Conservation (phyloP, 192 early-diverging fungal genomes). For the Kappamyces sp. region DNA sequence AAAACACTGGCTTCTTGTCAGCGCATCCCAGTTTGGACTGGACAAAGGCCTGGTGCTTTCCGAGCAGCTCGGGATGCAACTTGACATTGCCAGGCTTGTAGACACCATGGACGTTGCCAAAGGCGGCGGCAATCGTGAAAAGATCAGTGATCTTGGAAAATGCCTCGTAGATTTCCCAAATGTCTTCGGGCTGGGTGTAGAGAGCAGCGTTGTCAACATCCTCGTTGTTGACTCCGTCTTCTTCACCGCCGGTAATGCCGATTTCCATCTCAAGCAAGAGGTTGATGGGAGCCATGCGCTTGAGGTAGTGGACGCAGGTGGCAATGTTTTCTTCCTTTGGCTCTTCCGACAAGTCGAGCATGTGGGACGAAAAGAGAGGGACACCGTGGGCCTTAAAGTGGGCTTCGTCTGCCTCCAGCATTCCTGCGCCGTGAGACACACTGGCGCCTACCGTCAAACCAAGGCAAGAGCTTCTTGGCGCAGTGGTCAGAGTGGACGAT, state of each 20-base stretch:
- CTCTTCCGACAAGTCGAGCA: constrained; percentile 95
- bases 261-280: constrained; percentile 96
- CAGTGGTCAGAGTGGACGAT: constrained; percentile 92
- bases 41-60: constrained; percentile 83
- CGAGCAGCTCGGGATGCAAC: constrained; percentile 86
- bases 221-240: constrained; percentile 97
- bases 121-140: constrained; percentile 95
- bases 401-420: constrained; percentile 89
- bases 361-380: constrained; percentile 96
- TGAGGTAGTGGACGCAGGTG: constrained; percentile 82
- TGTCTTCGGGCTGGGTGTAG: constrained; percentile 94
- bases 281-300: constrained; percentile 84
- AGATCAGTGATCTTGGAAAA: constrained; percentile 77
- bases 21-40: constrained; percentile 56
- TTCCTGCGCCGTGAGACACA: constrained; percentile 18
- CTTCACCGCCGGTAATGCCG: constrained; percentile 96
- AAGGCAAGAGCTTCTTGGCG: constrained; percentile 92
- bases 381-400: constrained; percentile 91
- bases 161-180: constrained; percentile 89
- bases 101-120: constrained; percentile 94
- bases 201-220: constrained; percentile 82
- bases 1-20: constrained; percentile 77
- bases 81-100: constrained; percentile 94
- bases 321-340: constrained; percentile 91
- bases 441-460: constrained; percentile 73